Evolutionary conservation across 2,329 filamentous ascomycete species (phyloP).

Genomic region (Aotearoamyces nothofagi): DNA sequence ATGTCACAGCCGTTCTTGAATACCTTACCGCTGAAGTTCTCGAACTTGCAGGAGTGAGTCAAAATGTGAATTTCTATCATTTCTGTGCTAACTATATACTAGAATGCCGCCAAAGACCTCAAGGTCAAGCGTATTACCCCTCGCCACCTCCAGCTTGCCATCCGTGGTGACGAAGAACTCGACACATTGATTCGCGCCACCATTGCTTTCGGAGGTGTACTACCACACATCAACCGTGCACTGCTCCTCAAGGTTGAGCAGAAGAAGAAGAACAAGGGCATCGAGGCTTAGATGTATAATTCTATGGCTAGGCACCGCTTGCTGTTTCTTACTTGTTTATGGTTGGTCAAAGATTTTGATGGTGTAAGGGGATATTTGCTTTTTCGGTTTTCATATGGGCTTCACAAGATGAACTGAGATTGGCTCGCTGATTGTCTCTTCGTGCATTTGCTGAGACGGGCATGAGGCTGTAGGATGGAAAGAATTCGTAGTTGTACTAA

Average conservation of each 20-base stretch:
- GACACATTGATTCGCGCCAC: constrained; percentile 95
- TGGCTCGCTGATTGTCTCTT: background rate
- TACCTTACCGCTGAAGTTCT: constrained; percentile 97
- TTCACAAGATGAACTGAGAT: background rate
- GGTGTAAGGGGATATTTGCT: background rate
- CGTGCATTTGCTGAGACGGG: background rate
- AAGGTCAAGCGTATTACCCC: constrained; percentile 99
- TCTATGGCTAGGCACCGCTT: background rate
- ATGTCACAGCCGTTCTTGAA: constrained; percentile 94
- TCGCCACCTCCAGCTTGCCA: constrained; percentile 92
- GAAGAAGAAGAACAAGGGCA: constrained; percentile 71
- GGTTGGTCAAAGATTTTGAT: background rate
- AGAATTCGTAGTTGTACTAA: background rate
- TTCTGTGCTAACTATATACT: constrained; percentile 8
- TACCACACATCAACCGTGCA: constrained; percentile 97
- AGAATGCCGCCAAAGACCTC: constrained; percentile 97
- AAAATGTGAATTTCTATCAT: constrained; percentile 4
- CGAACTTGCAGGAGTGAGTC: constrained; percentile 76
- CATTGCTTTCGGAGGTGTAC: constrained; percentile 94
- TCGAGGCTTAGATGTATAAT: constrained; percentile 19
- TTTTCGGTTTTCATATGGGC: background rate
- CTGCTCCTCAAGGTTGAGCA: constrained; percentile 91
- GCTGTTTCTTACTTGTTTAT: background rate
- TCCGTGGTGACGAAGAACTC: constrained; percentile 95
- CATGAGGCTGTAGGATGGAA: background rate